Evolutionary conservation across 768 basidiomycete species (phyloP), one percentile per base, ranked within the genome.

Genomic region (Omphalotus guepiniiformis): DNA sequence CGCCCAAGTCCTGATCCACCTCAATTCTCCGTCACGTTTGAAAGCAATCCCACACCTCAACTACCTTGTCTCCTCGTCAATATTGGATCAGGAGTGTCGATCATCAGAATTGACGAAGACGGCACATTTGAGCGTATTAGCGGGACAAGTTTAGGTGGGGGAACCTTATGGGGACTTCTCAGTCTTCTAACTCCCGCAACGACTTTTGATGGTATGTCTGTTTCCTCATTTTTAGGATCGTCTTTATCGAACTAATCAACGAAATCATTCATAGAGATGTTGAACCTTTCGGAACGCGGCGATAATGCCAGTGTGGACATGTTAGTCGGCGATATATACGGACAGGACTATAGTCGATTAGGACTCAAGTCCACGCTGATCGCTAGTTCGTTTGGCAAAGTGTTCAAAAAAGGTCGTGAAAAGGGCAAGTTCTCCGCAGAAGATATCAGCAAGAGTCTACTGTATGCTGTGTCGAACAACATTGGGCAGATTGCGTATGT

Each of bases 401-500:
- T 99, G 30, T 98, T 99, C 72, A 87, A 87, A 64, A 91, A 93
- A 68, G 81, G 83, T 11, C 81, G 82, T 42, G 75, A 82, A 67
- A 93, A 87, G 68, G 75, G 75, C 55, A 79, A 71, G 40, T 96
- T 95, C 66, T 82, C 76, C 18, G 79, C 93, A 3, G 92, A 97
- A 68, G 96, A 99, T 60, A 93, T 99, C 61, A 91, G 89, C 64
- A 83, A 84, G 64, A 93, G 91, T 67, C 69, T 99, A 63, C 74
- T 99, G 26, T 98, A 97, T 64, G 95, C 94, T 13, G 80, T 99
- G 52, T 94, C 91, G 58, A 99, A 99, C 70, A 99, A 99, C 66
- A 99, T 99, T 56, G 96, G 96, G 13, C 96, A 99, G 68, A 97
- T 99, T 70, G 96, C 96, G 95, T 99, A 67, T 64, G 93, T 86